A percentile compares a stretch with the other conserved stretches of the same genome.
phyloP scores from a whole-genome alignment of 352 stramenopile genomes.

The Blastocystis sp. region DNA sequence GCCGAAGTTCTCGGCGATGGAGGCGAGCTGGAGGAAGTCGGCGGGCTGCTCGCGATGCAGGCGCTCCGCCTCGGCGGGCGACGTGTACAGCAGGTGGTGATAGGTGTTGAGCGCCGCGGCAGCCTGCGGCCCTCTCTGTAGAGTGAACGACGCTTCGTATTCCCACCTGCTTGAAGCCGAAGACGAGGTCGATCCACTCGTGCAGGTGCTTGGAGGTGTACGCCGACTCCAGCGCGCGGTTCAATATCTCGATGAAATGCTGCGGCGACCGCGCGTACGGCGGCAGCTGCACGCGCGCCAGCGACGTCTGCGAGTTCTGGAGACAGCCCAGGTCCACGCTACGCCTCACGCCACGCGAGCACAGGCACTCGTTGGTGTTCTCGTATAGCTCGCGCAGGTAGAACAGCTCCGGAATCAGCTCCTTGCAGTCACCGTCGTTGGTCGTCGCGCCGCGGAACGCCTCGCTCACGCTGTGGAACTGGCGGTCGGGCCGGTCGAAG shows the following conservation, averaged over 20 bases:
- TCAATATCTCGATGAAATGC: slow-evolving; percentile 91
- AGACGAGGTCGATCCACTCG: slow-evolving; percentile 98
- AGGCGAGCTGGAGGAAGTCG: not conserved
- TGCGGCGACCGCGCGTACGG: slow-evolving; percentile 88
- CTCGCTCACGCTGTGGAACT: slow-evolving; percentile 75
- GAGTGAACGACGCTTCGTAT: not conserved
- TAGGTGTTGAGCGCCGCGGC: slow-evolving; percentile 84
- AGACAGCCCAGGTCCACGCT: slow-evolving; percentile 79
- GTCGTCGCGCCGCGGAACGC: slow-evolving; percentile 74
- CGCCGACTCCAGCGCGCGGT: slow-evolving; percentile 92
- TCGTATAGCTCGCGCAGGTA: slow-evolving; percentile 79
- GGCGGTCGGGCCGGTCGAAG: slow-evolving; percentile 77
- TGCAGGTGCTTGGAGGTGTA: slow-evolving; percentile 93
- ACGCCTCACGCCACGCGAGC: not conserved
- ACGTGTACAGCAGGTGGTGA: slow-evolving; percentile 82
- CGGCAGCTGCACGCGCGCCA: slow-evolving; percentile 91
- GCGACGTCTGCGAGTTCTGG: slow-evolving; percentile 75
- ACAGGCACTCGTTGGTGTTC: slow-evolving; percentile 77
- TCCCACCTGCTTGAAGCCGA: slow-evolving; percentile 91
- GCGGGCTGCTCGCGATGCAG: not conserved
- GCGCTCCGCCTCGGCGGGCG: not conserved
- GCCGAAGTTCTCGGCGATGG: slow-evolving; percentile 66
- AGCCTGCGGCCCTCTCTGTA: slow-evolving; percentile 75
- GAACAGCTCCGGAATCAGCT: slow-evolving; percentile 81
- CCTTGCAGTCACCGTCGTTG: slow-evolving; percentile 77